Evolutionary conservation across 768 basidiomycete species (phyloP).

Genomic region (Amanita molliuscula): DNA sequence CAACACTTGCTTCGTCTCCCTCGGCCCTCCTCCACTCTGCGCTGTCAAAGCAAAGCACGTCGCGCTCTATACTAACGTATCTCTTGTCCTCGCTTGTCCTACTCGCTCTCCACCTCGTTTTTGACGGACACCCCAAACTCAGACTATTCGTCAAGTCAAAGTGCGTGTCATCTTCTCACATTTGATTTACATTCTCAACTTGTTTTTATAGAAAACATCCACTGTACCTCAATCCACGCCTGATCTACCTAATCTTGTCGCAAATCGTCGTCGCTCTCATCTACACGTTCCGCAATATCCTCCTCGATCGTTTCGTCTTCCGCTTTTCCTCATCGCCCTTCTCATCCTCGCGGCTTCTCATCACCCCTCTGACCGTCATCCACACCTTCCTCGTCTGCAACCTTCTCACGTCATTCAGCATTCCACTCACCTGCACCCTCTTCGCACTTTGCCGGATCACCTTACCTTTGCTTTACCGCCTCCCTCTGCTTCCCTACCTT

Average conservation of each 20-base stretch:
- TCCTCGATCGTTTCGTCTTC: conserved; percentile 51
- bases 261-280: conserved; percentile 37
- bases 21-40: conserved; percentile 34
- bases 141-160: conserved; percentile 57
- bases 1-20: conserved; percentile 42
- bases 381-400: conserved; percentile 25
- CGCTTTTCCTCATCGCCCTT: conserved; percentile 8
- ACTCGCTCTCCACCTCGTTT: conserved; percentile 30
- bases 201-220: conserved; percentile 51
- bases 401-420: conserved; percentile 29
- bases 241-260: conserved; percentile 47
- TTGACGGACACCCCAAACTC: conserved; percentile 33
- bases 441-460: conserved; percentile 38
- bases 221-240: conserved; percentile 58
- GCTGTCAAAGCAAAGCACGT: conserved; percentile 34
- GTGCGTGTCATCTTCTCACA: conserved; percentile 22
- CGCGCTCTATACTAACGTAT: conserved; percentile 36
- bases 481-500: conserved; percentile 40
- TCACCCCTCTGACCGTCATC: conserved; percentile 13
- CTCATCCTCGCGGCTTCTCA: conserved; percentile 3
- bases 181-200: not conserved
- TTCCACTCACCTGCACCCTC: conserved; percentile 26
- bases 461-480: conserved; percentile 40
- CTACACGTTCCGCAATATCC: conserved; percentile 46
- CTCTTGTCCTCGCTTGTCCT: conserved; percentile 33